Base-by-base conservation (phyloP, 805 yeast genomes). In the Myxozyma geophila region DNA sequence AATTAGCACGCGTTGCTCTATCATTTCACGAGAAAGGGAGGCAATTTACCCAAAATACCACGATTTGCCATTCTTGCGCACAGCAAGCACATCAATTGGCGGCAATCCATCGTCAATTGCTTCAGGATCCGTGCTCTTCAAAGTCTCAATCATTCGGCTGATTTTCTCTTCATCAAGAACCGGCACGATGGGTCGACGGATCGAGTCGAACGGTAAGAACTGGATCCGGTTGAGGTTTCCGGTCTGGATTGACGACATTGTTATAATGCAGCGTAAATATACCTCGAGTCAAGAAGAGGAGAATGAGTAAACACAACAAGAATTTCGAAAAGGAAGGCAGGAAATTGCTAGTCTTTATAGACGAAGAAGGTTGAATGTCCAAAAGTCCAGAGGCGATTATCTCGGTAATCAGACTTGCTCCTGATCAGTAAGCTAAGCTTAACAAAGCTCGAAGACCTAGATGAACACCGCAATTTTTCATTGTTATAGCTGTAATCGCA, bases 171-270 rank as follows among this genome's bases (percentile, higher is more conserved):
- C 75, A 71, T 90, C 96, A 36, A 91, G 78, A 1, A 89, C 96
- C 0, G 97, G 97, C 33, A 92, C 88, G 37, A 90, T 90, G 9
- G 97, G 97, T 64, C 97, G 80, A 56, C 84, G 80, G 67, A 91
- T 91, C 65, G 85, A 82, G 3, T 79, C 75, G 21, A 90, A 77
- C 1, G 96, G 96, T 9, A 90, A 79, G 59, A 82, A 84, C 12
- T 83, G 81, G 10, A 83, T 79, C 63, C 81, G 83, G 37, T 75
- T 75, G 8, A 87, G 72, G 47, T 79, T 77, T 7, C 85, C 78
- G 8, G 92, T 81, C 77, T 90, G 96, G 50, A 89, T 76, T 0
- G 95, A 88, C 74, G 58, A 17, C 59, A 53, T 62, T 43, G 17
- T 43, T 39, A 15, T 39, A 7, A 39, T 39, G n/a, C 7, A 39